Evolutionary conservation across 805 yeast species (phyloP).

Genomic region (Clavispora fructus): DNA sequence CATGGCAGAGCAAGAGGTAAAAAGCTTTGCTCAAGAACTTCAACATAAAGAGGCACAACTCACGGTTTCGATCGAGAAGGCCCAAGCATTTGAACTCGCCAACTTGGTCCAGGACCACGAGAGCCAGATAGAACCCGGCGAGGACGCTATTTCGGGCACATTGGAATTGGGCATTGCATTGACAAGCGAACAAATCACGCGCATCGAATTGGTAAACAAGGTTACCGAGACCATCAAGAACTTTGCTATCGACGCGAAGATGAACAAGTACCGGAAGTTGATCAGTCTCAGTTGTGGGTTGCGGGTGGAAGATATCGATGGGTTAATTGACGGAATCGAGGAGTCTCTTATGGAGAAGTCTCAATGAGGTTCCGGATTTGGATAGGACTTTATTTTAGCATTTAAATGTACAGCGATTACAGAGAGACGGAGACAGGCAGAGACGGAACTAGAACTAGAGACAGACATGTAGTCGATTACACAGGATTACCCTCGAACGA

Average conservation of each 20-base stretch:
- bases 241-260: constrained; percentile 47
- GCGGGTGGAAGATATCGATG: constrained; percentile 72
- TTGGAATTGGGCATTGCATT: constrained; percentile 23
- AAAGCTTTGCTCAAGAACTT: constrained; percentile 4
- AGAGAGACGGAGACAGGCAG: too few species aligned
- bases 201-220: constrained; percentile 39
- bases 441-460: too few species aligned
- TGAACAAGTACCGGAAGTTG: constrained; percentile 72
- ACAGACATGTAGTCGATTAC: too few species aligned
- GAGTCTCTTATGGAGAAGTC: constrained; percentile 13
- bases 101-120: constrained; percentile 36
- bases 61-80: constrained; percentile 7
- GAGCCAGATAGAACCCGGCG: neutral
- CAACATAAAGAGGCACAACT: constrained; percentile 9
- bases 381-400: neutral
- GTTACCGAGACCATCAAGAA: constrained; percentile 43
- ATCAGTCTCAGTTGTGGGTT: constrained; percentile 75
- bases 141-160: neutral
- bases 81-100: constrained; percentile 42
- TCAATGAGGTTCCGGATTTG: neutral
- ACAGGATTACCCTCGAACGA: too few species aligned
- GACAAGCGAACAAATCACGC: constrained; percentile 47
- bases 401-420: neutral
- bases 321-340: constrained; percentile 70
- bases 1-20: constrained; percentile 16